Base-by-base conservation (phyloP, 1,284 basidiomycete genomes). In the Erythrobasidium hasegawianum region DNA sequence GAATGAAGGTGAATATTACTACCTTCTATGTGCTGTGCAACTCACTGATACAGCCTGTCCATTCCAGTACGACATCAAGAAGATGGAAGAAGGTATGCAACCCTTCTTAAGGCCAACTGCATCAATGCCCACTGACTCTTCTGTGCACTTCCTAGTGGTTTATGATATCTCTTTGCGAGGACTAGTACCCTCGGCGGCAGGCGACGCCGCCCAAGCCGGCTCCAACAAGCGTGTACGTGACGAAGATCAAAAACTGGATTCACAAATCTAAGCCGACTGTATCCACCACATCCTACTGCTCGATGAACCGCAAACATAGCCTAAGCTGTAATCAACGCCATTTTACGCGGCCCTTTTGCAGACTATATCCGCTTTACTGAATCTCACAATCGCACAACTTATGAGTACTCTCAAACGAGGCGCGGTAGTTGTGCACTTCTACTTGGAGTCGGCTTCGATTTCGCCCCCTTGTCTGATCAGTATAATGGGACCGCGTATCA, bases 111-210 rank as follows among this genome's bases (percentile, higher is more conserved):
- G 33, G 5, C 18, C 22, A 5, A 27, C 8, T 55, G 18, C 22
- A 38, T 53, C n/a, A 13, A 11, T 24, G 54, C 11, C 10, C 54
- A 33, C 20, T 56, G 26, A 29, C 40, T 22, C 9, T 1, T n/a
- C n/a, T n/a, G n/a, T n/a, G n/a, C n/a, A n/a, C n/a, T n/a, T 27
- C 62, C 24, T 70, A 89, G 89, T 90, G 52, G 88, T 90, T 0
- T 90, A 90, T 74, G 89, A 91, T 75, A 84, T 91, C 20, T 89
- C 88, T 16, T 78, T 91, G 40, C 81, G 89, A 50, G 87, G 85
- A 71, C 79, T 90, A 1, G 69, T 52, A 24, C 43, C 43, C n/a
- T 18, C n/a, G 5, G 43, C 43, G 4, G 43, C 43, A 7, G 8
- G n/a, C 16, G 43, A 47, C 7, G 43, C 43, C 16, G 43, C 43